A percentile compares a stretch with the other conserved stretches of the same genome.
phyloP scores from a whole-genome alignment of 2,329 filamentous ascomycete genomes.

The Beauveria varroae region DNA sequence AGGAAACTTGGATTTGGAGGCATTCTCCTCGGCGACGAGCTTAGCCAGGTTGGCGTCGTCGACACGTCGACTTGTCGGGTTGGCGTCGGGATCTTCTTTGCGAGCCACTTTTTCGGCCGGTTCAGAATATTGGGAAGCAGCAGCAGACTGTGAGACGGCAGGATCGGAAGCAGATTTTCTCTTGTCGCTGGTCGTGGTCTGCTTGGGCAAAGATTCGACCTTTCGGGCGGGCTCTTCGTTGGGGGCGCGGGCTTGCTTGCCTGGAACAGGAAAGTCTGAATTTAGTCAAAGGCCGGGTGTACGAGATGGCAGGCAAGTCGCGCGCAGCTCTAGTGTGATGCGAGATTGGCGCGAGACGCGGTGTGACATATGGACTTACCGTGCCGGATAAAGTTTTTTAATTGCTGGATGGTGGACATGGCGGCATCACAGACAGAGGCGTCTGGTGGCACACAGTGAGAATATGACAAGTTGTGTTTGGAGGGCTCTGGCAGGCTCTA shows the following conservation, averaged over 20 bases:
- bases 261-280: slow-evolving; percentile 25
- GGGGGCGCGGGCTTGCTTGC: slow-evolving; percentile 77
- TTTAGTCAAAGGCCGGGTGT: not conserved
- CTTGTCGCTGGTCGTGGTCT: slow-evolving; percentile 47
- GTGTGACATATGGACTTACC: slow-evolving; percentile 37
- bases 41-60: slow-evolving; percentile 69
- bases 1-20: slow-evolving; percentile 77
- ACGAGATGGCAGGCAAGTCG: not conserved
- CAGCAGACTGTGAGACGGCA: slow-evolving; percentile 60
- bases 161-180: slow-evolving; percentile 46
- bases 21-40: slow-evolving; percentile 86
- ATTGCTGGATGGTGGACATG: slow-evolving; percentile 78
- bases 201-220: slow-evolving; percentile 42
- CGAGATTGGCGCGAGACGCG: not conserved
- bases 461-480: not conserved
- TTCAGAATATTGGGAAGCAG: slow-evolving; percentile 54
- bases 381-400: slow-evolving; percentile 97
- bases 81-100: slow-evolving; percentile 22
- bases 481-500: not conserved
- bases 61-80: slow-evolving; percentile 26
- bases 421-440: slow-evolving; percentile 1
- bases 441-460: slow-evolving; percentile 1
- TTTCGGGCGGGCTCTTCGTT: slow-evolving; percentile 43
- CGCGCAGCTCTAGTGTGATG: not conserved
- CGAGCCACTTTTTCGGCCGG: slow-evolving; percentile 47